Percentiles rank a stretch among this genome's conserved stretches.
Evolutionary conservation across 1,284 basidiomycete species (phyloP).

Genomic region (Athelia sp.): DNA sequence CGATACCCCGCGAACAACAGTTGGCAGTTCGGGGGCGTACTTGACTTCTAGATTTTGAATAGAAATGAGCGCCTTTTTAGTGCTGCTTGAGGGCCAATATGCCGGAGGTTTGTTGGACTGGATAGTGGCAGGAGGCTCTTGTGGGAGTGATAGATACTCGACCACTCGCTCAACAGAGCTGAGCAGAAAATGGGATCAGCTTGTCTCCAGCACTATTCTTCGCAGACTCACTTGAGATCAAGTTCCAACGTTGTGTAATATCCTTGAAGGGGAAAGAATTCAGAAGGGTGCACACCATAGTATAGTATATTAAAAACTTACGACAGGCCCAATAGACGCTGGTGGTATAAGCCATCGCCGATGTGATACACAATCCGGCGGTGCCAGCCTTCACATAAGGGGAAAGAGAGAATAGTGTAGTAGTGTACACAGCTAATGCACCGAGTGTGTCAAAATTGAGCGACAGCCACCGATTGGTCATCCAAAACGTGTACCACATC

Average conservation of each 20-base stretch:
- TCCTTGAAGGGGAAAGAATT: conserved; percentile 32
- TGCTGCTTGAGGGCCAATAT: conserved; percentile 81
- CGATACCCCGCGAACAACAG: conserved; percentile 75
- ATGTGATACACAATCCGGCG: conserved; percentile 14
- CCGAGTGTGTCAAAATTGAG: conserved; percentile 48
- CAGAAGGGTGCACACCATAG: not conserved
- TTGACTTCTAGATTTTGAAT: conserved; percentile 77
- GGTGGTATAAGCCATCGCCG: conserved; percentile 10
- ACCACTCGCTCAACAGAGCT: conserved; percentile 84
- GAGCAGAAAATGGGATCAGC: not conserved
- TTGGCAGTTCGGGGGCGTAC: conserved; percentile 81
- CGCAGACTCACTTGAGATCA: conserved; percentile 59
- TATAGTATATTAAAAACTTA: conserved; percentile 7
- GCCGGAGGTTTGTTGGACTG: conserved; percentile 68
- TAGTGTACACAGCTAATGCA: conserved; percentile 12
- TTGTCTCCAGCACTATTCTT: not conserved
- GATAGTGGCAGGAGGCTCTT: conserved; percentile 75
- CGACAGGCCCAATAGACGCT: conserved; percentile 5
- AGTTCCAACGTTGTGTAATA: conserved; percentile 53
- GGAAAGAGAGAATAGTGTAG: conserved; percentile 10
- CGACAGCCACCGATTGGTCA: conserved; percentile 76
- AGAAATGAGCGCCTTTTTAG: conserved; percentile 41
- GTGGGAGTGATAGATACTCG: conserved; percentile 83
- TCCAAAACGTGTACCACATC: conserved; percentile 79
- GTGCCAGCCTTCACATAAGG: conserved; percentile 7